Conservation (phyloP, 225 moss, liverwort and hornwort species). For the Pseudoscleropodium purum region DNA sequence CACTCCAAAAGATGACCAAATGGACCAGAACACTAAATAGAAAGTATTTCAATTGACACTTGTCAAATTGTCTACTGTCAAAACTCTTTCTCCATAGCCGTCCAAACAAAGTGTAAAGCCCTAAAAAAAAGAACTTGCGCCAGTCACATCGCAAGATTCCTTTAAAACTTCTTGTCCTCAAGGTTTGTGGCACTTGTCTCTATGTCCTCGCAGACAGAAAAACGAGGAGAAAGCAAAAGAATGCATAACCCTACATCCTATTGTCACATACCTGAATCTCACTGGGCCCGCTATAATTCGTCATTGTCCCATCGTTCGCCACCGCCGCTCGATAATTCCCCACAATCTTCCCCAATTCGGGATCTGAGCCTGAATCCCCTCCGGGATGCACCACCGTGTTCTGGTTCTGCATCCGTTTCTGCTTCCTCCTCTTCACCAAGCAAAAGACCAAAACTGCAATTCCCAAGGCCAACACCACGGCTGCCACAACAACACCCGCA, state of each 20-base stretch:
- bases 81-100: background rate
- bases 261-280: slow-evolving; percentile 13
- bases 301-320: background rate
- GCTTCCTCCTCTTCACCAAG: slow-evolving; percentile 33
- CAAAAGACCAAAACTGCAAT: slow-evolving; percentile 28
- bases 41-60: background rate
- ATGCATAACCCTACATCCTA: background rate
- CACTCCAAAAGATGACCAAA: background rate
- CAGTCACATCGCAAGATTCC: background rate
- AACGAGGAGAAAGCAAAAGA: background rate
- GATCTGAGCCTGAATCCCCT: slow-evolving; percentile 69
- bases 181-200: background rate
- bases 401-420: slow-evolving; percentile 44
- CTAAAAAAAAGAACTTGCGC: no score
- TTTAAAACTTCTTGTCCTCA: background rate
- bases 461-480: background rate
- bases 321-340: slow-evolving; percentile 12
- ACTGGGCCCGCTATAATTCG: slow-evolving; percentile 61
- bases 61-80: background rate
- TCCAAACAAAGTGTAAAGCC: background rate
- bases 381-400: slow-evolving; percentile 79
- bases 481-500: slow-evolving; percentile 46
- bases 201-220: background rate
- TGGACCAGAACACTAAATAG: background rate
- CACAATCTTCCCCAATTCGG: slow-evolving; percentile 67